A percentile compares a stretch with the other conserved stretches of the same genome.
Conservation (phyloP, 352 stramenopile genomes). For the Phytopythium vexans region DNA sequence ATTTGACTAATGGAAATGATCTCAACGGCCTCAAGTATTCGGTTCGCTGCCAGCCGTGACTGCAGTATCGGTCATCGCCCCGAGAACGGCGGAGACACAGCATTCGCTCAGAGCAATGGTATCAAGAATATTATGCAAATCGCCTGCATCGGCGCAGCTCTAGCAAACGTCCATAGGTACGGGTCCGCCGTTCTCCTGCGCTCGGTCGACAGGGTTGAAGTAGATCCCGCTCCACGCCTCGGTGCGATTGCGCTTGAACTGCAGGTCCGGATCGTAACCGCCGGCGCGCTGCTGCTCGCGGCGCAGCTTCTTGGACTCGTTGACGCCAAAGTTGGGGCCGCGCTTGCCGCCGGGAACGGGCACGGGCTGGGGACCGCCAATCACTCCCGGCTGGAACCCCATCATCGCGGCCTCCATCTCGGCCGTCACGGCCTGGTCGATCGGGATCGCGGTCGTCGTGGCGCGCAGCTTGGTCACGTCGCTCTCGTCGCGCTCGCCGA, state of each 20-base stretch:
- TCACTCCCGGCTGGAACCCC: conserved; percentile 74
- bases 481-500: conserved; percentile 78
- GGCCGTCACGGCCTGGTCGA: conserved; percentile 82
- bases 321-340: conserved; percentile 70
- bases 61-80: too few species aligned
- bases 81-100: too few species aligned
- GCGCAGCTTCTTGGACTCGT: conserved; percentile 77
- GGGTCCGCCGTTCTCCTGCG: conserved; percentile 15
- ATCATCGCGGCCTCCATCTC: conserved; percentile 90
- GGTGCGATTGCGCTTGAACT: conserved; percentile 74
- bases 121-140: neutral
- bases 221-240: conserved; percentile 82
- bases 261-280: conserved; percentile 73
- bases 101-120: too few species aligned
- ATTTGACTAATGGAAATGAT: too few species aligned
- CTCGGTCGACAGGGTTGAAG: conserved; percentile 48
- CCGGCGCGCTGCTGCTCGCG: conserved; percentile 76
- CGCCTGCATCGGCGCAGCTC: neutral
- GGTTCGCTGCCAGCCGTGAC: too few species aligned
- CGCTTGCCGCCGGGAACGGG: conserved; percentile 79
- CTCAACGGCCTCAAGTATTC: too few species aligned
- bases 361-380: conserved; percentile 70
- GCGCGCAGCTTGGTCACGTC: conserved; percentile 70
- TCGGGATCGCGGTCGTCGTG: conserved; percentile 79
- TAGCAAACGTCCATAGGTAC: conserved; percentile 57